A percentile compares a stretch with the other conserved stretches of the same genome.
Evolutionary conservation across 139 green algal genomes (phyloP).

Genomic region (Chlamydomonas schloesseri): DNA sequence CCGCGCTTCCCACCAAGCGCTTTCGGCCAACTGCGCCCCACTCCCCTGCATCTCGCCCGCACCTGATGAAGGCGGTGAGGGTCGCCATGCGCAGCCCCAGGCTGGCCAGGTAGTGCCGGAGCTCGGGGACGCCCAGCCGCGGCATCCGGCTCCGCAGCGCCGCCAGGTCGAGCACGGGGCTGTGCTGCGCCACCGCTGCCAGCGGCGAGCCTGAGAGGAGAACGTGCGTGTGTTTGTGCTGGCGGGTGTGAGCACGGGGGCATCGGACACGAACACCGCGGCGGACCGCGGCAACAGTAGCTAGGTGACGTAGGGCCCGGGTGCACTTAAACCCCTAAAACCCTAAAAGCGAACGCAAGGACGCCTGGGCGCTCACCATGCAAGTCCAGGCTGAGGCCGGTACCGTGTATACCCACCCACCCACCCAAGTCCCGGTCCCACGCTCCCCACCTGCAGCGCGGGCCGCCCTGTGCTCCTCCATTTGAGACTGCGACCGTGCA

Average conservation of each 20-base stretch:
- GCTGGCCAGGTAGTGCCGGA: constrained; percentile 36
- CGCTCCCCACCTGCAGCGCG: constrained; percentile 26
- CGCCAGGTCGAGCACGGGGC: constrained; percentile 33
- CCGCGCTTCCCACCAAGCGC: no score
- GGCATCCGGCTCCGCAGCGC: background rate
- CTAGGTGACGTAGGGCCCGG: background rate
- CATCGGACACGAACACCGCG: no score
- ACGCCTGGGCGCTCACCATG: background rate
- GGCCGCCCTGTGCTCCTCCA: constrained; percentile 30
- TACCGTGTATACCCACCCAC: no score
- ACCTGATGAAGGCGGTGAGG: constrained; percentile 73
- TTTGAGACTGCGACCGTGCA: constrained; percentile 29
- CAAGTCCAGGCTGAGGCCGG: no score
- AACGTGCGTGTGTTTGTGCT: no score
- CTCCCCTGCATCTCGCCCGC: no score
- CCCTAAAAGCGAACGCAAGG: no score
- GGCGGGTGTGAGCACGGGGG: no score
- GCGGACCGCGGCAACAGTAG: no score
- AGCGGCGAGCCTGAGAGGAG: constrained; percentile 14
- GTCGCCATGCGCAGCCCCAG: constrained; percentile 76
- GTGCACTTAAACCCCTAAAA: no score
- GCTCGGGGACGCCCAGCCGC: constrained; percentile 1
- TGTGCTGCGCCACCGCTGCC: constrained; percentile 20
- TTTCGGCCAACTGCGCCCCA: no score
- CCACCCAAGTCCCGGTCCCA: no score